Evolutionary conservation across 2,329 filamentous ascomycete species (phyloP), one percentile per base, ranked within the genome.

Genomic region (Alternaria sp.): DNA sequence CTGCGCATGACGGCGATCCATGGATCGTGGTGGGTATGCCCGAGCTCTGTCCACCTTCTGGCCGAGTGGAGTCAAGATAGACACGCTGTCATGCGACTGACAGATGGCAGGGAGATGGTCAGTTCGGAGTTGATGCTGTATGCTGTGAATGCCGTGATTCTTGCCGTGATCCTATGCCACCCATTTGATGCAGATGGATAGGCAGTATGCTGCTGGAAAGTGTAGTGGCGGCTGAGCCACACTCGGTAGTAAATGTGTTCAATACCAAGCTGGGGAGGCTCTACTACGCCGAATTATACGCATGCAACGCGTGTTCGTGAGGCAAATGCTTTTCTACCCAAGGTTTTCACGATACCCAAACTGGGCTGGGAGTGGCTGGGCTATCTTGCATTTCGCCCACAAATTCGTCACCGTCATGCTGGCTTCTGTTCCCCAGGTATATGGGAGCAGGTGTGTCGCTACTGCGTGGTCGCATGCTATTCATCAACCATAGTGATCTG

Each of bases 391-490:
- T 59, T 63, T 63, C 63, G 59, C 62, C 64, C 61, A 60, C 44
- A 62, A 51, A 61, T 63, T 71, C 70, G 70, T 72, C 70, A 72
- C 61, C 60, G 59, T 65, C 53, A 62, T 67, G 69, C 67, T 70
- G 70, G 70, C 72, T 36, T 14, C 14, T 59, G 68, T 83, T 20
- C 46, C 84, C 88, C 88, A 78, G 86, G 87, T 39, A 75, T 89
- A 88, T 24, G 73, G 89, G 70, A 80, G 86, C 59, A 71, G 88
- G 52, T 86, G 88, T 74, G 71, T 88, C 67, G 72, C 66, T 71
- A 67, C 74, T 68, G 65, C 73, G 73, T 75, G 75, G 68, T 68
- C 68, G 66, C 64, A 63, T 71, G 65, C 68, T 66, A 75, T 76
- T 72, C 72, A 73, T 68, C 68, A 44, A 64, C 57, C 54, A 59